Evolutionary conservation across 257 asterid genomes (phyloP).

Genomic region (Nicotiana undulata): DNA sequence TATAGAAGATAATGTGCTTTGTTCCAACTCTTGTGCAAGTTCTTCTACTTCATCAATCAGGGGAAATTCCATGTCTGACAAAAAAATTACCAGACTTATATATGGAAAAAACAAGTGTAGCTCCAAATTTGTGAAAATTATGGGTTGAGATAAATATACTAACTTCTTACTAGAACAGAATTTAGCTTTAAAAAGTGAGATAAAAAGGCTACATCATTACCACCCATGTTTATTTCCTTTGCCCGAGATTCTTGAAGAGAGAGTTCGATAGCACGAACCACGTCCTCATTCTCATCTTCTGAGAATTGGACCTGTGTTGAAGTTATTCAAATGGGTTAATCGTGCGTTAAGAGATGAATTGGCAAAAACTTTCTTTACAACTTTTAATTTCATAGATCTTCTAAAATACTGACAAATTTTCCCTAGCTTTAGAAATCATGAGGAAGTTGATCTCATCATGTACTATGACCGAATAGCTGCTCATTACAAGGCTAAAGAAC

Average conservation of each 20-base stretch:
- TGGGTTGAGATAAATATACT: not conserved
- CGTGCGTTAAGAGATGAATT: not conserved
- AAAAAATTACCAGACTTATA: not conserved
- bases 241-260: not conserved
- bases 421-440: not conserved
- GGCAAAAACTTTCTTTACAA: not conserved
- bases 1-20: not conserved
- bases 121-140: not conserved
- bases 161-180: not conserved
- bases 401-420: not conserved
- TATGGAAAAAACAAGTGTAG: not conserved
- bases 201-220: not conserved
- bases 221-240: not conserved
- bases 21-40: not conserved
- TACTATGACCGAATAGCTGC: not conserved
- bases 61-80: not conserved
- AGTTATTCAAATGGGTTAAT: not conserved
- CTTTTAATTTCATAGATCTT: too few relatives aligned
- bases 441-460: not conserved
- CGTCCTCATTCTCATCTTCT: not conserved
- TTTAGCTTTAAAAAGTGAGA: not conserved
- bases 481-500: not conserved
- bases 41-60: not conserved
- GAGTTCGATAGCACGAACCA: constrained; percentile 1
- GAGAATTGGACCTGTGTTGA: not conserved